Evolutionary conservation across 2,329 filamentous ascomycete species (phyloP), one percentile per base, ranked within the genome.

Genomic region (Pseudogymnoascus sp.): DNA sequence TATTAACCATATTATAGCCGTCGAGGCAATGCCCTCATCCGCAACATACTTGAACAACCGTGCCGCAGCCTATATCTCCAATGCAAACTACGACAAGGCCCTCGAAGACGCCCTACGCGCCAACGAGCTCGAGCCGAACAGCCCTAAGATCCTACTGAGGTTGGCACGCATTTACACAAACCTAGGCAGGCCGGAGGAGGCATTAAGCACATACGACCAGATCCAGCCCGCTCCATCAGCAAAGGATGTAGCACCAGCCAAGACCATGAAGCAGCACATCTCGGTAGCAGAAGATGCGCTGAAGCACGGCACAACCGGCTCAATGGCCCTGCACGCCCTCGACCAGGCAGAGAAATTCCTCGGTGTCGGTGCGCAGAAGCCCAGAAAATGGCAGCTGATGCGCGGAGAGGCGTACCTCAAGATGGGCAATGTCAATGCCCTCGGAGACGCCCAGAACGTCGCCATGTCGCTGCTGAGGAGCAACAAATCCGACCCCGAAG

Each of bases 31-130:
- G 71, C 93, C 93, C 62, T 82, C 87, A 70, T 96, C 93, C 61
- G 81, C 93, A 37, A 96, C 92, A 53, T 97, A 96, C 76, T 84
- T 96, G 68, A 93, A 91, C 75, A 99, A 99, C 81, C 89, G 95
- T 71, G 93, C 95, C 40, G 95, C 95, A 31, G 95, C 95, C 37
- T 91, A 90, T 79, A 96, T 99, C 82, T 91, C 91, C 62, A 90
- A 91, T 64, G 88, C 88, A 69, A 86, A 88, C 71, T 97, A 88
- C 74, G 78, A 83, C 63, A 83, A 88, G 66, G 95, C 95, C 14
- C 79, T 97, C 65, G 91, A 95, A 63, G 95, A 99, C 77, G 95
- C 91, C 77, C 88, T 86, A 71, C 84, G 83, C 62, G 91, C 95
- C 5, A 86, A 90, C 68, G 88, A 93, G 68, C 79, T 96, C 46